Evolutionary conservation across 257 asterid species (phyloP).

Genomic region (Ajuga chamaepitys): DNA sequence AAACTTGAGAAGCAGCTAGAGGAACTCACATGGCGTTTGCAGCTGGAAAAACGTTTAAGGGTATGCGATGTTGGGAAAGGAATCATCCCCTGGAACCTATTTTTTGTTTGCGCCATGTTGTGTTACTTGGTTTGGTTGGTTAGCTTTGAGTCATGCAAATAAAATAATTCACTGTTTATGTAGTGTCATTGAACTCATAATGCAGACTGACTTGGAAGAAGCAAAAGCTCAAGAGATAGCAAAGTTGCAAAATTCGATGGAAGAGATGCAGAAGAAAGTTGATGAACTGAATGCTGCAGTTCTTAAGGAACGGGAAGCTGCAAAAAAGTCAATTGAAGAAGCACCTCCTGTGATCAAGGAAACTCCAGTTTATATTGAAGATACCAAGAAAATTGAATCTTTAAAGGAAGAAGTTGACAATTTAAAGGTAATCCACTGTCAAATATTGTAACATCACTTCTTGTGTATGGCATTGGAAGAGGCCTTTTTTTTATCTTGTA

Average conservation of each 20-base stretch:
- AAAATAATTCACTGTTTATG: neutral
- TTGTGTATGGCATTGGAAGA: no score
- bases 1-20: constrained; percentile 94
- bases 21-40: constrained; percentile 95
- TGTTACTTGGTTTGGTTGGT: constrained; percentile 4
- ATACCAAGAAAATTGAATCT: constrained; percentile 69
- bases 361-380: constrained; percentile 82
- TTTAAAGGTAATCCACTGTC: constrained; percentile 55
- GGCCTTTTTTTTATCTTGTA: neutral
- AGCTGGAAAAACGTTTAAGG: constrained; percentile 91
- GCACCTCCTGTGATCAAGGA: constrained; percentile 95
- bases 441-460: neutral
- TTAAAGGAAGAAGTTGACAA: constrained; percentile 58
- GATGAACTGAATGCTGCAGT: constrained; percentile 66
- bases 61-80: constrained; percentile 31
- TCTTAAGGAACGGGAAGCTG: constrained; percentile 78
- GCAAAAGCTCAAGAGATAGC: constrained; percentile 68
- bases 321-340: constrained; percentile 83
- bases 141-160: constrained; percentile 5
- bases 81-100: neutral
- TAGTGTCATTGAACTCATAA: constrained; percentile 15
- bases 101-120: constrained; percentile 3
- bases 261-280: constrained; percentile 67
- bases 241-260: constrained; percentile 60
- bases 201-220: constrained; percentile 93